Evolutionary conservation across 768 basidiomycete species (phyloP), one percentile per base, ranked within the genome.

Genomic region (Trametes coccinea): DNA sequence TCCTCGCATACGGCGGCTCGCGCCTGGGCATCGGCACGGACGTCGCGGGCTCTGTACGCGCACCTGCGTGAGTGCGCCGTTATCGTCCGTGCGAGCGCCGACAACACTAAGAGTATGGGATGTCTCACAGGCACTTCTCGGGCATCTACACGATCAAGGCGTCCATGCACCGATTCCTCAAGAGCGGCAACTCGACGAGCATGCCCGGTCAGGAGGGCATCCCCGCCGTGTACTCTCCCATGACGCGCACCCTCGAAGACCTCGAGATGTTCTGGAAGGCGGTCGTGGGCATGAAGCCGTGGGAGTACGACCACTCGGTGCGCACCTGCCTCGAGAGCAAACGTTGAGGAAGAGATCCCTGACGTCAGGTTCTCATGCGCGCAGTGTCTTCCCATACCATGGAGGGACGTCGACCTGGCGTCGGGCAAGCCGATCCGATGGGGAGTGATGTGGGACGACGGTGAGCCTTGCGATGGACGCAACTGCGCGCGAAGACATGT

Each of bases 1-100:
- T 84, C 10, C 67, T 84, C 5, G 83, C 82, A 0, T 69, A 73
- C 34, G 77, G 77, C 9, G 82, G 83, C 2, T 72, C 74, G 2
- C 71, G 79, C 9, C 68, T 84, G 55, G 82, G 81, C 33, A 73
- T 83, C n/a, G 74, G 79, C 2, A 78, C 82, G 4, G 83, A 84
- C 59, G 72, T 83, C 30, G 82, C 82, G 0, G 84, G 84, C 4
- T 80, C 79, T 2, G 74, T 80, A 6, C 75, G 83, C 41, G 74
- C 78, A 47, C 83, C 83, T 4, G 78, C 83, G 31, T 81, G 81
- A 67, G 70, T 65, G 5, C 16, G 9, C 22, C 22, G 22, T 22
- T 22, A 22, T 22, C 22, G 22, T 22, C 22, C 22, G 22, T 22
- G 22, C 22, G 22, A 22, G 22, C 22, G 22, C 22, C 22, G 22